These are phyloP conservation scores for Fomitopsis schrenkii DNA, from an alignment of 1,284 basidiomycete species.

Conservation along the genomic window DNA sequence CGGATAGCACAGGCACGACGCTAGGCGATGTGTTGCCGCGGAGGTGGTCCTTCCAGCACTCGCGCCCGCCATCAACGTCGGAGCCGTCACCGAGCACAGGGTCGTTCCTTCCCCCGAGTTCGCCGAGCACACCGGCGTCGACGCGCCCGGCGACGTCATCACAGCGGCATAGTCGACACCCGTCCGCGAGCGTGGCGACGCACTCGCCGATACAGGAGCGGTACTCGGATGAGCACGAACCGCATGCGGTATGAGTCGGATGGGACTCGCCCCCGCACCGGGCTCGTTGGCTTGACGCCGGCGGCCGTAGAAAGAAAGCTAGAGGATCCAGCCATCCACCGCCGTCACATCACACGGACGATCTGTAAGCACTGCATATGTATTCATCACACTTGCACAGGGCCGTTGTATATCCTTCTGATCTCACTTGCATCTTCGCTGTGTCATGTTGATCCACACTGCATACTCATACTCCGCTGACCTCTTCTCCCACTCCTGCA, in stretches of 20 bases:
- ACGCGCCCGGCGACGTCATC: constrained; percentile 9
- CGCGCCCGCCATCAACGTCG: constrained; percentile 31
- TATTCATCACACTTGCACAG: not conserved
- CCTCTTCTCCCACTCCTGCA: not conserved
- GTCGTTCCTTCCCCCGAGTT: constrained; percentile 11
- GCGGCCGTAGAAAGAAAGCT: not conserved
- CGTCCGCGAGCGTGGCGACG: constrained; percentile 1
- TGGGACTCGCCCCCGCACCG: not conserved
- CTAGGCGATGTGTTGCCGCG: constrained; percentile 39
- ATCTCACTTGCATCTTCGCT: not conserved
- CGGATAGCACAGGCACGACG: constrained; percentile 34
- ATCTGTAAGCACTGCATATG: not conserved
- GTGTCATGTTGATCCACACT: not conserved
- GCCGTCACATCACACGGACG: not conserved
- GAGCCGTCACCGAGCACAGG: constrained; percentile 23
- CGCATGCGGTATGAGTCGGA: not conserved
- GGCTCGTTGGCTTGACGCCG: not conserved
- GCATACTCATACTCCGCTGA: not conserved
- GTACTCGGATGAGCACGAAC: not conserved
- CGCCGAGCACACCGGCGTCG: constrained; percentile 12
- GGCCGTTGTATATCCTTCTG: not conserved
- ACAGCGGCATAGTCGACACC: constrained; percentile 9
- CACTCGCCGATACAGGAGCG: constrained; percentile 6
- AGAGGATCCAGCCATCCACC: not conserved
- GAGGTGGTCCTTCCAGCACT: constrained; percentile 42